Evolutionary conservation across 208 protist genomes (phyloP).

Genomic region (Acanthamoeba castellanii): DNA sequence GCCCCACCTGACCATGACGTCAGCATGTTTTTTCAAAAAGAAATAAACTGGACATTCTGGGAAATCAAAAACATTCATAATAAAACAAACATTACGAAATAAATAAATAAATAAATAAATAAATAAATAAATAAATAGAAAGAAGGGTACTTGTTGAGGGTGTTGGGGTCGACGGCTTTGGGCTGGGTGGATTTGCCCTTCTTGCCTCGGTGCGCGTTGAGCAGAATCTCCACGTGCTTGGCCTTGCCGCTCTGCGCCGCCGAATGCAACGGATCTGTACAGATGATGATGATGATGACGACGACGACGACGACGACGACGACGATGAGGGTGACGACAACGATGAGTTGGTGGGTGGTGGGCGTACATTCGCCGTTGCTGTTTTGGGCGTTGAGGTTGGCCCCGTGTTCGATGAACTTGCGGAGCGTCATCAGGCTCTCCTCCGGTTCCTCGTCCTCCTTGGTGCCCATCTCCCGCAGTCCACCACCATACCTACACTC

Average conservation of each 20-base stretch:
- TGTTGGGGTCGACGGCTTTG: constrained; percentile 34
- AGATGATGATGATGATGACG: neutral
- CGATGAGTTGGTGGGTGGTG: neutral
- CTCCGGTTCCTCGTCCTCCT: constrained; percentile 20
- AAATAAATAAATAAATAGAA: too few species aligned
- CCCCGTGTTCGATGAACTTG: constrained; percentile 46
- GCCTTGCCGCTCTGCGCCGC: constrained; percentile 29
- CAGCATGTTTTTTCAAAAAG: too few species aligned
- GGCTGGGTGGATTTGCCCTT: constrained; percentile 16
- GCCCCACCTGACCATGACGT: neutral
- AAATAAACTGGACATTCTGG: too few species aligned
- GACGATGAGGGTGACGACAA: neutral
- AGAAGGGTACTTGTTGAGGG: neutral
- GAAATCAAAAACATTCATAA: too few species aligned
- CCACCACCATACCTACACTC: neutral
- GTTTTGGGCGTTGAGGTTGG: constrained; percentile 39
- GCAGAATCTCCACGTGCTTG: constrained; percentile 46
- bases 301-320: neutral
- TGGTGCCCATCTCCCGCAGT: constrained; percentile 31
- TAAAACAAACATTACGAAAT: too few species aligned
- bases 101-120: too few species aligned
- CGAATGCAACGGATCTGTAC: constrained; percentile 3
- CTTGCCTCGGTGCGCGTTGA: constrained; percentile 44
- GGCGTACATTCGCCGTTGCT: constrained; percentile 45
- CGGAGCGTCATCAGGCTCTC: constrained; percentile 36